phyloP scores from a whole-genome alignment of 2,329 filamentous ascomycete genomes.

The Teratosphaeria zuluensis region DNA sequence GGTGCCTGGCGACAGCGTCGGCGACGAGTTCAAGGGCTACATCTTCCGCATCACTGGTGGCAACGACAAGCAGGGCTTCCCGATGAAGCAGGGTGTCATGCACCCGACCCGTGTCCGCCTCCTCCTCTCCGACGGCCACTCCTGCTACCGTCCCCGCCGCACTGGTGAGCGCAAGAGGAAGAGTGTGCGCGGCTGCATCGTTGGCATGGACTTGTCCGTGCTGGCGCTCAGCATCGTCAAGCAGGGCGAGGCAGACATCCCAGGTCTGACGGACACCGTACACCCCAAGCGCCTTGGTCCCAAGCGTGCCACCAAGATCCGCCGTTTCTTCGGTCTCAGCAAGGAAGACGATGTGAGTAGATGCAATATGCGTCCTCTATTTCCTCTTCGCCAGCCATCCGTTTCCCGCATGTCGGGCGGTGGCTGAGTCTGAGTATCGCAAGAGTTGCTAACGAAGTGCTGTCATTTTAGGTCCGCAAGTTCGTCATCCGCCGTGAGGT shows the following conservation, averaged over 20 bases:
- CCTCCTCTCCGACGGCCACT: constrained; percentile 91
- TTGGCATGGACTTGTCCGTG: constrained; percentile 88
- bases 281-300: constrained; percentile 98
- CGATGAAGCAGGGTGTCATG: constrained; percentile 99
- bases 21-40: constrained; percentile 99
- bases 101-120: constrained; percentile 97
- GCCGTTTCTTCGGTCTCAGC: constrained; percentile 98
- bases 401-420: constrained; percentile 10
- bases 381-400: constrained; percentile 50
- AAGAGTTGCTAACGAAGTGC: constrained; percentile 17
- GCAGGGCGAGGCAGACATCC: constrained; percentile 90
- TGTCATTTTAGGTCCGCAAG: constrained; percentile 71
- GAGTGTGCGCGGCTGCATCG: constrained; percentile 97
- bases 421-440: constrained; percentile 24
- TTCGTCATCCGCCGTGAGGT: constrained; percentile 99
- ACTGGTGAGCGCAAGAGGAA: constrained; percentile 99
- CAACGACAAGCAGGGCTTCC: constrained; percentile 99
- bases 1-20: constrained; percentile 86
- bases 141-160: constrained; percentile 97
- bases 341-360: constrained; percentile 99
- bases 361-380: constrained; percentile 30
- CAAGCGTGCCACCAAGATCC: constrained; percentile 99
- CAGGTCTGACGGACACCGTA: constrained; percentile 93
- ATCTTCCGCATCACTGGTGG: constrained; percentile 98
- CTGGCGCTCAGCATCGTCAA: constrained; percentile 93